These are phyloP conservation scores for Biscogniauxia marginata DNA, from an alignment of 2,329 filamentous ascomycete species.

Conservation along the genomic window DNA sequence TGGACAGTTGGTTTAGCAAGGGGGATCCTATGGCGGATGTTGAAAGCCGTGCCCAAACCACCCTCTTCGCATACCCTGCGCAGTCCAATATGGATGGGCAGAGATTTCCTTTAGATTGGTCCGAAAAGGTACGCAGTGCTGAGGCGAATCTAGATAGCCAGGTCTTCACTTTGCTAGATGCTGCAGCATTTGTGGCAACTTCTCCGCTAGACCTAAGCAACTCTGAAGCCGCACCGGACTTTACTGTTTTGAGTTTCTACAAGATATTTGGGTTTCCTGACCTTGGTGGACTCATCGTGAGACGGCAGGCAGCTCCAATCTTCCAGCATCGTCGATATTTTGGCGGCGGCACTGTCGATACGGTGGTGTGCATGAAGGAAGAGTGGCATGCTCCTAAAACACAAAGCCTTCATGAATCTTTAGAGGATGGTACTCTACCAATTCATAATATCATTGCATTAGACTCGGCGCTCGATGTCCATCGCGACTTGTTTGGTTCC, in stretches of 20 bases:
- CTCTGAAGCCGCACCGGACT: slow-evolving; percentile 67
- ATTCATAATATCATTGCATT: slow-evolving; percentile 88
- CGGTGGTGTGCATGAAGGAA: slow-evolving; percentile 75
- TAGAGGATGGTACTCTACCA: slow-evolving; percentile 90
- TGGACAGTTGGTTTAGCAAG: slow-evolving; percentile 63
- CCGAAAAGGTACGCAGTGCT: slow-evolving; percentile 42
- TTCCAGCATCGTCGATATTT: slow-evolving; percentile 77
- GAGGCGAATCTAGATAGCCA: slow-evolving; percentile 23
- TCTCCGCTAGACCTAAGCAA: slow-evolving; percentile 70
- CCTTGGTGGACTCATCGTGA: slow-evolving; percentile 79
- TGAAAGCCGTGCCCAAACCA: slow-evolving; percentile 24
- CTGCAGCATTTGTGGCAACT: slow-evolving; percentile 77
- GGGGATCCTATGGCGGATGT: slow-evolving; percentile 30
- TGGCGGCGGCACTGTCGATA: slow-evolving; percentile 90
- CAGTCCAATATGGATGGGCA: slow-evolving; percentile 92
- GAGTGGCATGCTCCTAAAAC: slow-evolving; percentile 81
- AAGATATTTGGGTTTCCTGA: slow-evolving; percentile 99
- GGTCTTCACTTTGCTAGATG: slow-evolving; percentile 75
- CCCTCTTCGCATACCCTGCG: slow-evolving; percentile 76
- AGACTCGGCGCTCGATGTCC: slow-evolving; percentile 68
- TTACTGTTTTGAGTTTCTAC: slow-evolving; percentile 84
- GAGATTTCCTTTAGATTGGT: slow-evolving; percentile 72
- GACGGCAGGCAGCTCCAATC: slow-evolving; percentile 63
- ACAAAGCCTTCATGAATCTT: slow-evolving; percentile 68
- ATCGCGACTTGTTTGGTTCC: slow-evolving; percentile 67